A percentile compares a stretch with the other conserved stretches of the same genome.
Conservation (phyloP, 306 rosid genomes). For the Phaseolus lunatus region DNA sequence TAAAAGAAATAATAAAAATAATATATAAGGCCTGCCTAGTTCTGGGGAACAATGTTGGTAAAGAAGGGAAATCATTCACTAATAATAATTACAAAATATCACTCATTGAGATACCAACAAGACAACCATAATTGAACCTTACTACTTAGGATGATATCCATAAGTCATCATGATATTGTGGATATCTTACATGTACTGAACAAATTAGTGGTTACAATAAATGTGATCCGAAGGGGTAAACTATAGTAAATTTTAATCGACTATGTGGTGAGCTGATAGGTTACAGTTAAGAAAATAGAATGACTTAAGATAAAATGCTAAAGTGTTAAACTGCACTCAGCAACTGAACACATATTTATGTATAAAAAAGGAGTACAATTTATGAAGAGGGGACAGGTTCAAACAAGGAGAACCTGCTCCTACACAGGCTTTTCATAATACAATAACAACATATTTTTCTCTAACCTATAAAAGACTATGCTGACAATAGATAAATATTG, state of each 20-base stretch:
- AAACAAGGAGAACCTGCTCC: too few species aligned
- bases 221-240: background rate
- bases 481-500: too few species aligned
- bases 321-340: too few species aligned
- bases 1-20: background rate
- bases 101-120: conserved; percentile 3
- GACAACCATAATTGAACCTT: background rate
- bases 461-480: too few species aligned
- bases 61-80: background rate
- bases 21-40: background rate
- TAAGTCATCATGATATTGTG: conserved; percentile 1
- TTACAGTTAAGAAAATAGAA: background rate
- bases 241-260: background rate
- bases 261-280: background rate
- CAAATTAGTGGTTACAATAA: background rate
- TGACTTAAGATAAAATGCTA: too few species aligned
- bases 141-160: conserved; percentile 7
- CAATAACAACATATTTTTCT: too few species aligned
- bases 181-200: background rate
- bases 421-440: too few species aligned
- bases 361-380: too few species aligned
- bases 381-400: too few species aligned
- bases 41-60: background rate
- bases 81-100: background rate
- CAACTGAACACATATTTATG: too few species aligned